Percentiles rank a stretch among this genome's conserved stretches.
These are phyloP conservation scores for Diaporthe ampelina DNA, from an alignment of 2,329 filamentous ascomycete species.

Conservation along the genomic window DNA sequence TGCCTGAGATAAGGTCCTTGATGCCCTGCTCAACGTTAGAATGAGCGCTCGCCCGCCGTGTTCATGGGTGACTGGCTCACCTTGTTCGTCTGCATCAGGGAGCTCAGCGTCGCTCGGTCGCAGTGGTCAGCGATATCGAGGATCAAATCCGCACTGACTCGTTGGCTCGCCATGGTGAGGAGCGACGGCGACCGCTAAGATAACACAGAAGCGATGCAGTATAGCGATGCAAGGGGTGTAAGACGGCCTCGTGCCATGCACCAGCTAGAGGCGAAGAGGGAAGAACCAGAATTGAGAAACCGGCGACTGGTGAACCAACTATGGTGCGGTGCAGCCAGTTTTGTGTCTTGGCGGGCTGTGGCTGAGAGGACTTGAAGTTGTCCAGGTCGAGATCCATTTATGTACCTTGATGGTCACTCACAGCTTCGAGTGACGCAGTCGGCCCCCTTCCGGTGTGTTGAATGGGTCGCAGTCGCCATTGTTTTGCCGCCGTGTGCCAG, in stretches of 20 bases:
- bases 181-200: background rate
- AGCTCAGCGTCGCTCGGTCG: constrained; percentile 34
- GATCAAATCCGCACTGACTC: constrained; percentile 33
- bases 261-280: background rate
- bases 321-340: background rate
- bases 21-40: constrained; percentile 4
- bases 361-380: constrained; percentile 27
- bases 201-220: constrained; percentile 25
- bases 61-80: constrained; percentile 8
- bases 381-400: background rate
- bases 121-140: constrained; percentile 39
- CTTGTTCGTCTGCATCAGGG: constrained; percentile 31
- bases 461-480: constrained; percentile 21
- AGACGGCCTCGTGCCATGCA: constrained; percentile 8
- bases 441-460: background rate
- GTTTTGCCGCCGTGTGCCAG: background rate
- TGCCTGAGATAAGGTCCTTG: constrained; percentile 13
- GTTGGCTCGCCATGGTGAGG: constrained; percentile 22
- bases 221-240: constrained; percentile 30
- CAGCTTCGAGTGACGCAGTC: constrained; percentile 16
- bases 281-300: background rate
- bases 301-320: background rate
- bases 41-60: background rate
- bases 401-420: constrained; percentile 39
- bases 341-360: constrained; percentile 5